Conservation (phyloP, 2,329 filamentous ascomycete species). For the Ophiocordyceps sinensis region DNA sequence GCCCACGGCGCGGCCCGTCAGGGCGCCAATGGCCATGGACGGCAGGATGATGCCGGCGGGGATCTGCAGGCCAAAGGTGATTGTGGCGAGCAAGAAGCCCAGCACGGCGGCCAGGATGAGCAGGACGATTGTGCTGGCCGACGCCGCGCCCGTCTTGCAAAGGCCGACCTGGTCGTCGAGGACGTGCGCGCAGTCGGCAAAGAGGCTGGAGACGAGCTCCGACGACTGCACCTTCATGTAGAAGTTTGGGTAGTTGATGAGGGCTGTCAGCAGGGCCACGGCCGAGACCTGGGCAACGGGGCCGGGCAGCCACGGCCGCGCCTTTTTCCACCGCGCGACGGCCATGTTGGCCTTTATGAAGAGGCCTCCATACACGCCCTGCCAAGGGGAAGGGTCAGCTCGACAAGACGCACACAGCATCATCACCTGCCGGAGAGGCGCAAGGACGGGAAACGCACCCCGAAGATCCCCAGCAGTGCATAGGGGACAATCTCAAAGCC, state of each 20-base stretch:
- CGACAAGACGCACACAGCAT: neutral
- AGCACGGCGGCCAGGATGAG: conserved; percentile 69
- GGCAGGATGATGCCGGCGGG: conserved; percentile 96
- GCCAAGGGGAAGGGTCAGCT: neutral
- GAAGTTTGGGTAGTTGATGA: conserved; percentile 91
- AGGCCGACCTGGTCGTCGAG: conserved; percentile 83
- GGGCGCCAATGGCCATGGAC: conserved; percentile 92
- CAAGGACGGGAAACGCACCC: conserved; percentile 27
- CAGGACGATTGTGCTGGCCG: conserved; percentile 67
- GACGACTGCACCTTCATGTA: conserved; percentile 96
- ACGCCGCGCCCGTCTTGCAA: conserved; percentile 64
- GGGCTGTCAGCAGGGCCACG: conserved; percentile 71
- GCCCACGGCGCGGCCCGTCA: conserved; percentile 89
- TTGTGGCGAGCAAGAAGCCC: conserved; percentile 72
- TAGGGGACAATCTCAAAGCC: conserved; percentile 95
- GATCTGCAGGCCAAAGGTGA: conserved; percentile 96
- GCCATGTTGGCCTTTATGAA: conserved; percentile 81
- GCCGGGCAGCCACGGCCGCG: conserved; percentile 46
- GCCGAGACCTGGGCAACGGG: conserved; percentile 67
- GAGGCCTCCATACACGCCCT: conserved; percentile 75
- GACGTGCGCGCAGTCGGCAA: conserved; percentile 78
- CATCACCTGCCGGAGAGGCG: neutral
- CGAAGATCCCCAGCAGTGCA: conserved; percentile 79
- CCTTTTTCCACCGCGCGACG: conserved; percentile 67
- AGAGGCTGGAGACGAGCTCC: conserved; percentile 97